Evolutionary conservation across 2,329 filamentous ascomycete species (phyloP).

Genomic region (Aspergillus ibericus): DNA sequence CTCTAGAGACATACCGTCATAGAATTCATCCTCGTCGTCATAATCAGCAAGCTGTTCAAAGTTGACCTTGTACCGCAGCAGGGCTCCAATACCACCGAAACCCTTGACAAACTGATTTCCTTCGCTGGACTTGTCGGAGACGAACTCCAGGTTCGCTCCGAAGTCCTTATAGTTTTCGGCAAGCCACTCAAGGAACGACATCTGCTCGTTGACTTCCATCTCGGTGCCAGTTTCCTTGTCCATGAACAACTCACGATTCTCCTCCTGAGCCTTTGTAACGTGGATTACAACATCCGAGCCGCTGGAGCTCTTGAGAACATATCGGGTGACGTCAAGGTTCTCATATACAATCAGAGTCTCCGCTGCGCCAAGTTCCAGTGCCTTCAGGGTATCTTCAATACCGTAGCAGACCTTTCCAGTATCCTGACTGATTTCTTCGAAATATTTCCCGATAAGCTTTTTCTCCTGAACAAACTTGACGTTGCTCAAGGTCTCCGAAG

Average conservation of each 20-base stretch:
- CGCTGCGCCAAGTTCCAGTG: constrained; percentile 89
- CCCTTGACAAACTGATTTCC: constrained; percentile 99
- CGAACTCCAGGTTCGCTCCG: constrained; percentile 91
- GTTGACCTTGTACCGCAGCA: constrained; percentile 99
- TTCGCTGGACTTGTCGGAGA: constrained; percentile 95
- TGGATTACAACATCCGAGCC: constrained; percentile 75
- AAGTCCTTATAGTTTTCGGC: constrained; percentile 98
- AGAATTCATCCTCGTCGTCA: constrained; percentile 90
- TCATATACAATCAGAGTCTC: constrained; percentile 96
- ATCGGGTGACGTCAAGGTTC: constrained; percentile 93
- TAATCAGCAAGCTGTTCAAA: constrained; percentile 97
- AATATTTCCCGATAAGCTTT: constrained; percentile 98
- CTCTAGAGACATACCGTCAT: constrained; percentile 59
- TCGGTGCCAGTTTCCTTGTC: constrained; percentile 95
- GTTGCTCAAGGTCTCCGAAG: constrained; percentile 92
- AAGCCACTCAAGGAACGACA: constrained; percentile 98
- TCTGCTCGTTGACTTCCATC: constrained; percentile 88
- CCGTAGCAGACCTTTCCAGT: constrained; percentile 97
- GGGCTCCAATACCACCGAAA: constrained; percentile 95
- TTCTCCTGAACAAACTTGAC: constrained; percentile 99
- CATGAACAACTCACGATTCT: constrained; percentile 80
- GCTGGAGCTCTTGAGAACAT: constrained; percentile 77
- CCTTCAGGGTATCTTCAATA: constrained; percentile 96
- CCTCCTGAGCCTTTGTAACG: constrained; percentile 83
- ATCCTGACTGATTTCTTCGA: constrained; percentile 98